These are phyloP conservation scores for Striga asiatica DNA, from an alignment of 257 asterid genomes.

Conservation along the genomic window DNA sequence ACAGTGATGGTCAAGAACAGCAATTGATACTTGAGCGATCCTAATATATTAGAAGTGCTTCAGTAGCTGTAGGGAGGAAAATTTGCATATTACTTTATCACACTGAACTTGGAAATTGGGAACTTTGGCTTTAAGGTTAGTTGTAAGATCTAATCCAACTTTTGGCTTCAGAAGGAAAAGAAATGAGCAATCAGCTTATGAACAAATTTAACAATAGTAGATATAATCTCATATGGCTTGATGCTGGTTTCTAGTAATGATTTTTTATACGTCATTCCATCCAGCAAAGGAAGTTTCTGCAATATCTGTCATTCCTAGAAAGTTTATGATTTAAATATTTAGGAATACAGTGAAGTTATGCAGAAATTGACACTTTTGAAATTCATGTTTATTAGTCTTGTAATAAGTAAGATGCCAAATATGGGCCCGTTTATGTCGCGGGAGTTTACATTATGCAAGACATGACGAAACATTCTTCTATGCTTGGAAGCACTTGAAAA, in stretches of 20 bases:
- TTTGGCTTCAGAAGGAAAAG: not conserved
- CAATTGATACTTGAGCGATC: conserved; percentile 2
- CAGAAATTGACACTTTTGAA: conserved; percentile 2
- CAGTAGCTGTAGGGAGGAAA: not conserved
- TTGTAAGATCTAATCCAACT: conserved; percentile 3
- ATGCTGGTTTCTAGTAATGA: not conserved
- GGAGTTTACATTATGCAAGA: not conserved
- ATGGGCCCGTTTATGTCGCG: not conserved
- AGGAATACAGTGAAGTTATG: no score
- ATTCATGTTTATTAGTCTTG: not conserved
- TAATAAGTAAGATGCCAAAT: not conserved
- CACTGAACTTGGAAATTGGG: not conserved
- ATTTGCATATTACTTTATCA: not conserved
- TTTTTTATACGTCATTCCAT: not conserved
- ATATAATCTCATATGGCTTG: not conserved
- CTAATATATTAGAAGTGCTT: not conserved
- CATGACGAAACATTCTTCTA: not conserved
- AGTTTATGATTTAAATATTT: not conserved
- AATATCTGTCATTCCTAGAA: not conserved
- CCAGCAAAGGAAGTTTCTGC: no score
- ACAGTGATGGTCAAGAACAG: conserved; percentile 1
- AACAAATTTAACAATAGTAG: not conserved
- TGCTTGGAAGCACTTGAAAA: not conserved
- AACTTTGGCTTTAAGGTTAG: not conserved
- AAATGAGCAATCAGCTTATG: not conserved